These are phyloP conservation scores for Pleurotus ostreatus DNA, from an alignment of 768 basidiomycete species.

Conservation along the genomic window DNA sequence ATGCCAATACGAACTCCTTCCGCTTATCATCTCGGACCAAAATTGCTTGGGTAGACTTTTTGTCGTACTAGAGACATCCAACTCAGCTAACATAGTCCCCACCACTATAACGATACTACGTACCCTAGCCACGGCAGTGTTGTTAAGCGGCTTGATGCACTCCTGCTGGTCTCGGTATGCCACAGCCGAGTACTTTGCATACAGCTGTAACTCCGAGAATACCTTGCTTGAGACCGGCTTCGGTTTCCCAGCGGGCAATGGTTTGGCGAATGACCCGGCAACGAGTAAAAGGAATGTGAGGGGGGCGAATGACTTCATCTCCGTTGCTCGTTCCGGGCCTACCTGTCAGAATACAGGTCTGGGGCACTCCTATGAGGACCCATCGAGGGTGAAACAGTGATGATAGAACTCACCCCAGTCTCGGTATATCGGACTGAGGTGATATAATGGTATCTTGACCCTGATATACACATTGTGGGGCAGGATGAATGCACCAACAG, in stretches of 20 bases:
- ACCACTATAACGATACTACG: not conserved
- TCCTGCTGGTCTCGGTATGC: conserved; percentile 4
- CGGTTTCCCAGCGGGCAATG: not conserved
- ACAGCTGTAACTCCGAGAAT: conserved; percentile 1
- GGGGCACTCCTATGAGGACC: too few relatives aligned
- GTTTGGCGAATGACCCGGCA: too few relatives aligned
- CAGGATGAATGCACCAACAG: too few relatives aligned
- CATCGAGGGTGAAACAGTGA: too few relatives aligned
- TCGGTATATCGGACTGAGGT: too few relatives aligned
- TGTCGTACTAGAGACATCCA: not conserved
- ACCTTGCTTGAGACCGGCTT: not conserved
- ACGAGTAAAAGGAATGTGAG: too few relatives aligned
- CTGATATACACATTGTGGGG: too few relatives aligned
- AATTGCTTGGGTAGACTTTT: not conserved
- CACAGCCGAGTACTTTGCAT: conserved; percentile 1
- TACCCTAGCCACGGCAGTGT: conserved; percentile 2
- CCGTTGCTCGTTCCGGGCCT: too few relatives aligned
- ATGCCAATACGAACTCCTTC: conserved; percentile 3
- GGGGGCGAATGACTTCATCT: too few relatives aligned
- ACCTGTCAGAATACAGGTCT: too few relatives aligned
- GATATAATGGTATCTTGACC: too few relatives aligned
- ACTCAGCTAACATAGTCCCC: not conserved
- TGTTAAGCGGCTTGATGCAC: conserved; percentile 4
- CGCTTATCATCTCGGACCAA: not conserved
- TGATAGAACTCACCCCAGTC: too few relatives aligned